Evolutionary conservation across 2,329 filamentous ascomycete genomes (phyloP).

Genomic region (Eutypa lata): DNA sequence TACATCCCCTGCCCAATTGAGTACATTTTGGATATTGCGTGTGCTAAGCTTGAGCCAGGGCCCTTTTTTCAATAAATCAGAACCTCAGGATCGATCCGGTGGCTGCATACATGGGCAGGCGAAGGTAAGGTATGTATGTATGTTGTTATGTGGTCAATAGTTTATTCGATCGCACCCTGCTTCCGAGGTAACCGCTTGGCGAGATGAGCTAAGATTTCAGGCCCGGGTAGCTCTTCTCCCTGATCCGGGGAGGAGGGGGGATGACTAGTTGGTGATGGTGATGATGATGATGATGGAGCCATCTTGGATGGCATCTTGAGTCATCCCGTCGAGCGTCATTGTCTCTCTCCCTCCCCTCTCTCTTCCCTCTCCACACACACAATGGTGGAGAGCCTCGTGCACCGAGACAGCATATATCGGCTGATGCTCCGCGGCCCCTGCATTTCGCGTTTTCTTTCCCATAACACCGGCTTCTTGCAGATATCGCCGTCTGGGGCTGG

Average conservation of each 20-base stretch:
- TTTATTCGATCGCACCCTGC: neutral
- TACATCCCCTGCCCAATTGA: neutral
- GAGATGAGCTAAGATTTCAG: neutral
- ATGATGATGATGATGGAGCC: too few species aligned
- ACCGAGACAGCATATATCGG: neutral
- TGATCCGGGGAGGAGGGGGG: neutral
- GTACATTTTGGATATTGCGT: neutral
- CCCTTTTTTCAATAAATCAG: neutral
- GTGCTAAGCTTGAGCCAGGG: neutral
- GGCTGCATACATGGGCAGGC: neutral
- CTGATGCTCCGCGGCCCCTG: neutral
- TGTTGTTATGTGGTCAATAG: too few species aligned
- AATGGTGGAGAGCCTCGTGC: too few species aligned
- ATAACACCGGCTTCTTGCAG: neutral
- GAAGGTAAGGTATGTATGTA: too few species aligned
- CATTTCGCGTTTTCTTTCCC: slow-evolving; percentile 1
- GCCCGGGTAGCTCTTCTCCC: neutral
- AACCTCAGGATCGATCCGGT: neutral
- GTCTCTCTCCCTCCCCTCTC: too few species aligned
- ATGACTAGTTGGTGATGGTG: too few species aligned
- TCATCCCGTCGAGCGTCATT: too few species aligned
- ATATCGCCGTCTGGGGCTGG: neutral
- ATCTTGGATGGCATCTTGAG: too few species aligned
- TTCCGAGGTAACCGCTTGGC: neutral
- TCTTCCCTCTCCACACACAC: too few species aligned